Conservation (phyloP, 2,329 filamentous ascomycete species). For the Penicillium fuscoglaucum region DNA sequence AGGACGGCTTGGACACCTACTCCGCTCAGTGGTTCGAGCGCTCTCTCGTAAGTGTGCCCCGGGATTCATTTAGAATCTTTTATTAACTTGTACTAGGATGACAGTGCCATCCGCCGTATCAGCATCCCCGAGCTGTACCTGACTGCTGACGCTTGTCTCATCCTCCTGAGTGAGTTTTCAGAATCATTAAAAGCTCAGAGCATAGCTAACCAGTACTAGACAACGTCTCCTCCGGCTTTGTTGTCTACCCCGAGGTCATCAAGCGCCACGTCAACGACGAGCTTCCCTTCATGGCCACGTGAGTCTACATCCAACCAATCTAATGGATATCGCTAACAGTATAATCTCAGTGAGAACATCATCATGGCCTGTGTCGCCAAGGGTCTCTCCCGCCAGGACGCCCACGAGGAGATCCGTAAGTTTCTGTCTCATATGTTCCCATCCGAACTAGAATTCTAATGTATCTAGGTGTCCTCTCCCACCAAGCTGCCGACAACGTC, state of each 20-base stretch:
- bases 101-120: slow-evolving; percentile 64
- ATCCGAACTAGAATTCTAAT: background rate
- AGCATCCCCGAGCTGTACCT: slow-evolving; percentile 67
- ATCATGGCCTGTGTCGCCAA: slow-evolving; percentile 76
- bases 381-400: slow-evolving; percentile 73
- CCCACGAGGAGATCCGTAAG: slow-evolving; percentile 78
- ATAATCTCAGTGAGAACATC: slow-evolving; percentile 48
- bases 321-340: slow-evolving; percentile 18
- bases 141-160: slow-evolving; percentile 61
- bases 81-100: slow-evolving; percentile 52
- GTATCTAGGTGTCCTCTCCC: slow-evolving; percentile 62
- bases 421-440: background rate
- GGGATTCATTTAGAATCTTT: background rate
- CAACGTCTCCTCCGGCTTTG: slow-evolving; percentile 67
- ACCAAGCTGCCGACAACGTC: slow-evolving; percentile 70
- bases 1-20: slow-evolving; percentile 65
- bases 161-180: slow-evolving; percentile 35
- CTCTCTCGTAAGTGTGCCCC: slow-evolving; percentile 52
- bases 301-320: slow-evolving; percentile 32
- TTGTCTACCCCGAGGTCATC: slow-evolving; percentile 78
- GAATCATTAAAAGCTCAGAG: background rate
- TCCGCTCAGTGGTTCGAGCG: slow-evolving; percentile 75
- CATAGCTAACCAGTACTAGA: slow-evolving; percentile 46
- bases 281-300: slow-evolving; percentile 82
- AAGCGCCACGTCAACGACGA: slow-evolving; percentile 67